Conservation (phyloP, 164 flowering plant species). For the Pachysandra terminalis region DNA sequence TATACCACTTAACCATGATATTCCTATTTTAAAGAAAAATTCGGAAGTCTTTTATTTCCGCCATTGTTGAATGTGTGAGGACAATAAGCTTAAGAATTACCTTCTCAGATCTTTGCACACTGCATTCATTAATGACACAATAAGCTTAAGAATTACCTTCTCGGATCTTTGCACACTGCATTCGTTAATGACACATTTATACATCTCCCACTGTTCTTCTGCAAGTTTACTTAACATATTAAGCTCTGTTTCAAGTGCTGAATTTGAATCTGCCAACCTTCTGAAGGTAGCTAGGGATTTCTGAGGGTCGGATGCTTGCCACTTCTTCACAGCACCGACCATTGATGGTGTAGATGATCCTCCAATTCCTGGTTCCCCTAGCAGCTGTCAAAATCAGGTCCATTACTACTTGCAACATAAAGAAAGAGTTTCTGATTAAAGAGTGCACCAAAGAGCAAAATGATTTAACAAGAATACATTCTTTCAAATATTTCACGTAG, state of each 20-base stretch:
- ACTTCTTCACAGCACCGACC: slow-evolving; percentile 97
- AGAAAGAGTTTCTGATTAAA: background rate
- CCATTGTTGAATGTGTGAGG: background rate
- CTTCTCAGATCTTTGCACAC: slow-evolving; percentile 54
- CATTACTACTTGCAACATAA: slow-evolving; percentile 6
- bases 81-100: slow-evolving; percentile 30
- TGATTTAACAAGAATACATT: background rate
- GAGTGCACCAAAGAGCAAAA: background rate
- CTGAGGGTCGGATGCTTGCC: slow-evolving; percentile 88
- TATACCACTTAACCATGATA: background rate
- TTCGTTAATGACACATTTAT: slow-evolving; percentile 38
- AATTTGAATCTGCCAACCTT: slow-evolving; percentile 74
- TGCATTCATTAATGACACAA: slow-evolving; percentile 50
- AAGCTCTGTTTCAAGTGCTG: slow-evolving; percentile 64
- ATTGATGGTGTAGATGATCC: slow-evolving; percentile 99
- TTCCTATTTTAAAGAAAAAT: background rate
- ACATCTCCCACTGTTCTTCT: slow-evolving; percentile 56
- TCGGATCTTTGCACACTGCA: slow-evolving; percentile 61
- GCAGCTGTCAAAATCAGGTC: slow-evolving; percentile 42
- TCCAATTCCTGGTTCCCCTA: slow-evolving; percentile 98
- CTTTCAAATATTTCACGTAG: background rate
- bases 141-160: slow-evolving; percentile 44
- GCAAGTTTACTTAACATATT: slow-evolving; percentile 58
- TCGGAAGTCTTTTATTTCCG: background rate
- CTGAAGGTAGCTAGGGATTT: slow-evolving; percentile 64